Base-by-base conservation (phyloP, 805 yeast species). In the Maudiozyma turicensis region DNA sequence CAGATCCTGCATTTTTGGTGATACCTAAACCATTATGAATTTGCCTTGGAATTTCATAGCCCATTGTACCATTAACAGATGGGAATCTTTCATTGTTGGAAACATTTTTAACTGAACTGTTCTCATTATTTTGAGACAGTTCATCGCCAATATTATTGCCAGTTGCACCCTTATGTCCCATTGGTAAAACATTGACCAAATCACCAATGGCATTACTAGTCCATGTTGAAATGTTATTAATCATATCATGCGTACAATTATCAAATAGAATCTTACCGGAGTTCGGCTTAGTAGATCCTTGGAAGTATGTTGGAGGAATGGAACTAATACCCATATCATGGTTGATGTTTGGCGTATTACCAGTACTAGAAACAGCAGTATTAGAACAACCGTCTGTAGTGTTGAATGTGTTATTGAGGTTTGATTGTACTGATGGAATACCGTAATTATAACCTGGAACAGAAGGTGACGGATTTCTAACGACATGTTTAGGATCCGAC, bases 221-320 rank as follows among this genome's bases (percentile, higher is more conserved):
- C 84, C 84, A 79, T 0, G 72, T 74, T 0, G 82, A 77, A 43
- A 79, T 79, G 54, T 79, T 76, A 56, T 71, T 77, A 55, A 79
- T 79, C 84, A 79, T 79, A 29, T 73, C 74, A 40, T 77, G 77
- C 0, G 82, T 75, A 20, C 82, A 72, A 10, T 59, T 62, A 43
- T 54, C 60, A 45, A 60, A 58, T n/a, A 63, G 39, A 10, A 60
- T 49, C 31, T 53, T 58, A 33, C 54, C 55, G 5, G 46, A 11
- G 6, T 49, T n/a, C 6, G 51, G 13, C 4, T 26, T 44, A 34
- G 29, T 37, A 2, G 35, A 6, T 8, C 37, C 6, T 35, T 26
- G 41, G 13, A 29, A 20, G 30, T 40, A n/a, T 20, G 46, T 26
- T 14, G 47, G 13, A 2, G 28, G 9, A 9, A 26, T 33, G 26